A percentile compares a stretch with the other conserved stretches of the same genome.
Conservation (phyloP, 176 grass and related monocot species). For the Aegilops sharonensis region DNA sequence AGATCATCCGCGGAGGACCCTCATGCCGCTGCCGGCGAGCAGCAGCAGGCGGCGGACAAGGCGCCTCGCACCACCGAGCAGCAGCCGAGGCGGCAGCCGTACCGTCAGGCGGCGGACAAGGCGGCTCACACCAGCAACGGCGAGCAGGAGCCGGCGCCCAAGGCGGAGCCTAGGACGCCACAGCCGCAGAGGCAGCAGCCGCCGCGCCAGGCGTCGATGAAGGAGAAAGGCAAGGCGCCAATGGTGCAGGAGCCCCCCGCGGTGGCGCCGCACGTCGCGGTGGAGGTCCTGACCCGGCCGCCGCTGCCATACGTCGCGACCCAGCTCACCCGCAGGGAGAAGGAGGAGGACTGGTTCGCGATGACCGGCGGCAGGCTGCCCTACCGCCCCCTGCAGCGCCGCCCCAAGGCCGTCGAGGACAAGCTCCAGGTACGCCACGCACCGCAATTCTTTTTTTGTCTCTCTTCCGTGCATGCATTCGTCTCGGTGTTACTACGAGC, state of each 20-base stretch:
- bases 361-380: slow-evolving; percentile 87
- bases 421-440: slow-evolving; percentile 34
- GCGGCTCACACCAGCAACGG: not conserved
- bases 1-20: too few species aligned
- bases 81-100: too few species aligned
- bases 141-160: not conserved
- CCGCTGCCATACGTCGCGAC: slow-evolving; percentile 45
- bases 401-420: slow-evolving; percentile 65
- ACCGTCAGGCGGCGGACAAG: not conserved
- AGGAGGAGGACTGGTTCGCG: slow-evolving; percentile 77
- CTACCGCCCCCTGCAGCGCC: slow-evolving; percentile 67
- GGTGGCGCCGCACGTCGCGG: too few species aligned
- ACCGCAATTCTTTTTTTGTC: not conserved
- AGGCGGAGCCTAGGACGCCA: not conserved
- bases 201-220: not conserved
- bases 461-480: too few species aligned
- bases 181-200: not conserved
- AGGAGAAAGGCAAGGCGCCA: not conserved
- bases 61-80: not conserved
- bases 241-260: not conserved
- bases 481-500: too few species aligned
- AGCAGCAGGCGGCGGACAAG: not conserved
- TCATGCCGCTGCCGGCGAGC: not conserved
- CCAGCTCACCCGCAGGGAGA: slow-evolving; percentile 72
- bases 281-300: slow-evolving; percentile 2